These are phyloP conservation scores for Cryptococcus sp. DNA, from an alignment of 1,284 basidiomycete genomes.

Conservation along the genomic window DNA sequence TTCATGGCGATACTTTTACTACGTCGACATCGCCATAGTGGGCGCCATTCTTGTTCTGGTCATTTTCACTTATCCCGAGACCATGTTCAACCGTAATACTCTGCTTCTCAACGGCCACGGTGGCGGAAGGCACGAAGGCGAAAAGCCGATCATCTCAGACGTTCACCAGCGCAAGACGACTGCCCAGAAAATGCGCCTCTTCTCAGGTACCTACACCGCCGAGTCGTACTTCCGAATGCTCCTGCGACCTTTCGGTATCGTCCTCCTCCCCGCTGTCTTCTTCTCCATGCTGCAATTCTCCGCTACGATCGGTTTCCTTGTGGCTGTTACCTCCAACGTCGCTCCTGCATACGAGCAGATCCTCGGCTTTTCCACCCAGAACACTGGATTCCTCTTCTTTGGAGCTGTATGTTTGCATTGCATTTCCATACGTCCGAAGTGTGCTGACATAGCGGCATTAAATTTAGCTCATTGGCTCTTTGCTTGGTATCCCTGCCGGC, in stretches of 20 bases:
- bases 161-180: neutral
- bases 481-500: neutral
- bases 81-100: neutral
- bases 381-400: neutral
- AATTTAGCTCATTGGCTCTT: conserved; percentile 1
- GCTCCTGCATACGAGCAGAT: neutral
- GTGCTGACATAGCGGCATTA: neutral
- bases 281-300: conserved; percentile 1
- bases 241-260: neutral
- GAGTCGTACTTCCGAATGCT: neutral
- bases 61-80: neutral
- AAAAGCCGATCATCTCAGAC: neutral
- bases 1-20: conserved; percentile 1
- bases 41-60: neutral
- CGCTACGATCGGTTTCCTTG: neutral
- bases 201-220: neutral
- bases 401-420: neutral
- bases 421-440: neutral
- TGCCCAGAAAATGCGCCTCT: neutral
- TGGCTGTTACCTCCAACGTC: conserved; percentile 1
- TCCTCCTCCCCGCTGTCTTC: neutral
- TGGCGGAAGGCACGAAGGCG: neutral
- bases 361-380: neutral
- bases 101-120: conserved; percentile 1
- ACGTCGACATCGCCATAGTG: neutral